These are phyloP conservation scores for Talaromyces sp. DNA, from an alignment of 2,329 filamentous ascomycete species.

Conservation along the genomic window DNA sequence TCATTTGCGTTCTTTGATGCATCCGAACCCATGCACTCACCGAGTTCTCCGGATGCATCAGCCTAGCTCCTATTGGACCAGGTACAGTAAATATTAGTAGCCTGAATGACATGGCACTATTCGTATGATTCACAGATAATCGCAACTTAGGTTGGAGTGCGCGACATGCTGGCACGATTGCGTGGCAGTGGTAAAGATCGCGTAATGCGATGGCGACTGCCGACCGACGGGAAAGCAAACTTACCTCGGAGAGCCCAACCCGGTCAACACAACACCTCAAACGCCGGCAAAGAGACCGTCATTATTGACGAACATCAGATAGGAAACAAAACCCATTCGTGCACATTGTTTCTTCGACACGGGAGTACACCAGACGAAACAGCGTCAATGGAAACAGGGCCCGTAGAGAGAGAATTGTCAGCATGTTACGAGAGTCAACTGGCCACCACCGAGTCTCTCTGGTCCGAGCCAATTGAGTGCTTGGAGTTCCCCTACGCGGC, in stretches of 20 bases:
- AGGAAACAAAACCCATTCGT: neutral
- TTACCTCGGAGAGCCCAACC: neutral
- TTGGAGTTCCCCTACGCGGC: neutral
- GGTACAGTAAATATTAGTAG: neutral
- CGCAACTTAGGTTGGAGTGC: neutral
- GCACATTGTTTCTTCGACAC: neutral
- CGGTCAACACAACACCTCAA: neutral
- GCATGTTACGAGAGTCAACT: neutral
- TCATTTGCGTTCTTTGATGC: neutral
- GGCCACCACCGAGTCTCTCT: neutral
- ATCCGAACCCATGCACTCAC: neutral
- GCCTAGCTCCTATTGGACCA: neutral
- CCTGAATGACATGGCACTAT: neutral
- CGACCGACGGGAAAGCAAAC: neutral
- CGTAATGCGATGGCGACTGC: slow-evolving; percentile 8
- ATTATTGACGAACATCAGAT: neutral
- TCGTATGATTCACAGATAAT: neutral
- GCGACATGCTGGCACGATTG: neutral
- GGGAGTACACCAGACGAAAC: neutral
- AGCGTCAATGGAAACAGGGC: neutral
- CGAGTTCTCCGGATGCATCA: neutral
- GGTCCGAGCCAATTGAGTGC: neutral
- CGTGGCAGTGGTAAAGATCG: slow-evolving; percentile 5
- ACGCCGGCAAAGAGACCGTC: neutral
- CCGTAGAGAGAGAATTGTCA: neutral